Evolutionary conservation across 2,329 filamentous ascomycete genomes (phyloP), one percentile per base, ranked within the genome.

Genomic region (Amauroascus niger): DNA sequence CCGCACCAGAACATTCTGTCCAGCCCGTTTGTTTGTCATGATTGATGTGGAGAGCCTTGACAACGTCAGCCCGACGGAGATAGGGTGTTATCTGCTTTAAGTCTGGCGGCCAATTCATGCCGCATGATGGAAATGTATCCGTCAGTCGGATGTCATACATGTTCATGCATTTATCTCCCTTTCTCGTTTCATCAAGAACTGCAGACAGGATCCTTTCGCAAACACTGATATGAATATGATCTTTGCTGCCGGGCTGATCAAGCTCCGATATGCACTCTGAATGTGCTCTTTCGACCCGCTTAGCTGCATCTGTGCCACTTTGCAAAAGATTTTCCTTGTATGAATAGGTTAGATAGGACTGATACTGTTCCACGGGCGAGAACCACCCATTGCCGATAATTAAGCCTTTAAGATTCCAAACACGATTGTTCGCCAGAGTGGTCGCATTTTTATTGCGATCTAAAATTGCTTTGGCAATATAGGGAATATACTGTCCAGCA

Each of bases 371-470:
- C 6, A 75, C 74, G 1, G 91, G 90, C 1, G 90, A 87, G 51
- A 98, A 91, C 93, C 94, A 99, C 37, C 91, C 93, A 67, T 98
- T 99, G 52, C 94, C 94, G 57, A 99, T 97, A 33, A 98, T 69
- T 18, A 98, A 74, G 7, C 91, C 93, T 60, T 84, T 79, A 26
- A 99, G 72, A 49, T 85, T 84, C 93, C 91, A 98, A 24, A 71
- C 68, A 52, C 73, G 70, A 4, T 71, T 59, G n/a, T 62, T 60
- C 1, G 68, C 63, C 32, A 55, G 70, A 20, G 65, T 65, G 13
- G 71, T 69, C 5, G 57, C 51, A n/a, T 74, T 73, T 64, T 86
- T 84, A 73, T 98, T 98, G 57, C 88, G 87, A 46, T 89, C 83
- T 55, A 96, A 76, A 53, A 98, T 95, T 18, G 86, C 86, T 64